Evolutionary conservation across 2,329 filamentous ascomycete genomes (phyloP), one percentile per base, ranked within the genome.

Genomic region (Nigrospora sphaerica): DNA sequence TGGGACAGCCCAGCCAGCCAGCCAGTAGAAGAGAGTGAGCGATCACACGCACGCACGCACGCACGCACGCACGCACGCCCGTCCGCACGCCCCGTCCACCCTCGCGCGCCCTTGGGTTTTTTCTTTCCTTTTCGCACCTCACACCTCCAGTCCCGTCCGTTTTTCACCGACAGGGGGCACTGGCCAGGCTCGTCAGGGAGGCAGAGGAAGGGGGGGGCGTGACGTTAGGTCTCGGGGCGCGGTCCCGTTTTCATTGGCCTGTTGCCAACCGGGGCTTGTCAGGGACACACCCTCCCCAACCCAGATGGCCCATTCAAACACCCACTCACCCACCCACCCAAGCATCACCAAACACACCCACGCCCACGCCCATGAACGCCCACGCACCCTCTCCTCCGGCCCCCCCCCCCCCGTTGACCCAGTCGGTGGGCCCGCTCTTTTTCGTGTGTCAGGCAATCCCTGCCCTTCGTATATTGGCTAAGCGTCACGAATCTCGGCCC

Each of bases 371-470:
- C 46, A 40, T 51, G 52, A 56, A 59, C 58, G 59, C 57, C 60
- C 57, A 55, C 57, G 56, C 52, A 50, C 54, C 52, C 56, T 58
- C 52, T 52, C n/a, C n/a, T n/a, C n/a, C n/a, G n/a, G n/a, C n/a
- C n/a, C 49, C 52, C 46, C 41, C 51, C 52, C 48, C 49, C 45
- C 51, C 47, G 43, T 44, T 45, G 19, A 19, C 46, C 18, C 28
- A 31, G 28, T 17, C 32, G 16, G 16, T 32, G 41, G 19, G 54
- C 48, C 64, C 65, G 68, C 62, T 67, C 69, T 65, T 68, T 66
- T 65, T 67, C 61, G 64, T 72, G 71, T 72, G 71, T 74, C 70
- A 74, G 70, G 72, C 66, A 62, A 68, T 66, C 65, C 69, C 66
- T 67, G 65, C 62, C 62, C 64, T 18, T 71, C 68, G 71, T 71